A percentile compares a stretch with the other conserved stretches of the same genome.
Evolutionary conservation across 1,284 basidiomycete species (phyloP).

Genomic region (Ustilago crameri): DNA sequence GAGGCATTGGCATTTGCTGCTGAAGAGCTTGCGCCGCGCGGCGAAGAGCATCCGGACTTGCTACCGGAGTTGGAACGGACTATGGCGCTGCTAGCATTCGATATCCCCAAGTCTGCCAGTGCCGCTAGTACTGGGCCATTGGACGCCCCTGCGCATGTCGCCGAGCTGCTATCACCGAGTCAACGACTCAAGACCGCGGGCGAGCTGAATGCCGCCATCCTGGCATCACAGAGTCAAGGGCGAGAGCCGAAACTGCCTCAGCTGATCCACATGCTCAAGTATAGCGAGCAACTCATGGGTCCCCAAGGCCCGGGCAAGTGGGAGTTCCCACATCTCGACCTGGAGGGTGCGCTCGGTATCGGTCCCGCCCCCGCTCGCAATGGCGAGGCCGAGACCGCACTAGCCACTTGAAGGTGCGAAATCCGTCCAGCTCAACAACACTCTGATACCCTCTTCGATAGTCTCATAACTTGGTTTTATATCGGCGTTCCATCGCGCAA

Average conservation of each 20-base stretch:
- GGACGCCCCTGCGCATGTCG: slow-evolving; percentile 75
- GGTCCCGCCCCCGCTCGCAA: slow-evolving; percentile 8
- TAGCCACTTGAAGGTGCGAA: slow-evolving; percentile 10
- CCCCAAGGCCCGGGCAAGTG: slow-evolving; percentile 70
- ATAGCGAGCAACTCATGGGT: slow-evolving; percentile 84
- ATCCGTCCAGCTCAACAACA: not conserved
- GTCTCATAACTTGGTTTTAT: not conserved
- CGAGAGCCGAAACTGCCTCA: slow-evolving; percentile 89
- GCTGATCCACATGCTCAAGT: slow-evolving; percentile 84
- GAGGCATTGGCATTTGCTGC: slow-evolving; percentile 91
- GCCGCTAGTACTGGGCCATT: slow-evolving; percentile 34
- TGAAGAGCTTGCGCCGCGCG: slow-evolving; percentile 89
- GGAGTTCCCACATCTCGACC: slow-evolving; percentile 57
- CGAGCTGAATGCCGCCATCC: slow-evolving; percentile 92
- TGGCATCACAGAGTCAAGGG: slow-evolving; percentile 89
- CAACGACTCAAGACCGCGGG: slow-evolving; percentile 89
- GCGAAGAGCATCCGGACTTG: slow-evolving; percentile 93
- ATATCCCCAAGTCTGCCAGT: slow-evolving; percentile 66
- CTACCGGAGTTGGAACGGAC: slow-evolving; percentile 90
- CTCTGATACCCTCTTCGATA: not conserved
- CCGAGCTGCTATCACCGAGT: slow-evolving; percentile 80
- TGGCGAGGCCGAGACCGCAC: slow-evolving; percentile 16
- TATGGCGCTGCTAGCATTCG: slow-evolving; percentile 94
- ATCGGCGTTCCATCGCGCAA: slow-evolving; percentile 6
- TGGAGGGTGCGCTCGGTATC: slow-evolving; percentile 42